Evolutionary conservation across 495 filamentous ascomycete species (phyloP).

Genomic region (Neurospora hispaniola): DNA sequence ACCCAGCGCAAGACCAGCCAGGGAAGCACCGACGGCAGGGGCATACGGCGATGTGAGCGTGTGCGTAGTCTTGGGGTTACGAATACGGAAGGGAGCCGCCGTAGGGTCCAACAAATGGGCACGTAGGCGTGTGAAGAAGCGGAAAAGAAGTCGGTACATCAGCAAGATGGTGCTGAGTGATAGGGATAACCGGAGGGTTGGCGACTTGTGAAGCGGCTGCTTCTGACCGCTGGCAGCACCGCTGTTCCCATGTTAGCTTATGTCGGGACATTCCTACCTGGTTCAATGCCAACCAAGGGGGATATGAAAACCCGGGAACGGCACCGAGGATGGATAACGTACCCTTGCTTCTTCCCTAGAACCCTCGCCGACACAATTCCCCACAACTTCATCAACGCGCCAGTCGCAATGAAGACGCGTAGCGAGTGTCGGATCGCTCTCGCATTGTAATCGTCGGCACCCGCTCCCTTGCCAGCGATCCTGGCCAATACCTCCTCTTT

Average conservation of each 20-base stretch:
- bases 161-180: conserved; percentile 77
- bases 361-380: conserved; percentile 44
- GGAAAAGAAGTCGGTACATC: conserved; percentile 78
- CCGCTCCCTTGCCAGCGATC: background rate
- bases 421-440: conserved; percentile 66
- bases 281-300: background rate
- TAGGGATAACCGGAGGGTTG: conserved; percentile 66
- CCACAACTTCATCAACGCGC: conserved; percentile 58
- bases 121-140: conserved; percentile 77
- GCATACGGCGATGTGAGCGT: conserved; percentile 73
- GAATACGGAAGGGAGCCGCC: conserved; percentile 63
- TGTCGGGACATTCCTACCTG: background rate
- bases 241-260: background rate
- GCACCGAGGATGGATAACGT: conserved; percentile 7
- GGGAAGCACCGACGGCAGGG: conserved; percentile 75
- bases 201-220: conserved; percentile 51
- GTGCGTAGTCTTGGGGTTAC: conserved; percentile 65
- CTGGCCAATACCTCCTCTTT: conserved; percentile 5
- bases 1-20: conserved; percentile 73
- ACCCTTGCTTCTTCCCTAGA: conserved; percentile 35
- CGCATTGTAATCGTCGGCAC: conserved; percentile 61
- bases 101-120: conserved; percentile 63
- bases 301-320: background rate
- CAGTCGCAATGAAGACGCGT: conserved; percentile 63
- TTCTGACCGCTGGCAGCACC: conserved; percentile 17